Evolutionary conservation across 139 green algal genomes (phyloP).

Genomic region (Chlamydomonas urium): DNA sequence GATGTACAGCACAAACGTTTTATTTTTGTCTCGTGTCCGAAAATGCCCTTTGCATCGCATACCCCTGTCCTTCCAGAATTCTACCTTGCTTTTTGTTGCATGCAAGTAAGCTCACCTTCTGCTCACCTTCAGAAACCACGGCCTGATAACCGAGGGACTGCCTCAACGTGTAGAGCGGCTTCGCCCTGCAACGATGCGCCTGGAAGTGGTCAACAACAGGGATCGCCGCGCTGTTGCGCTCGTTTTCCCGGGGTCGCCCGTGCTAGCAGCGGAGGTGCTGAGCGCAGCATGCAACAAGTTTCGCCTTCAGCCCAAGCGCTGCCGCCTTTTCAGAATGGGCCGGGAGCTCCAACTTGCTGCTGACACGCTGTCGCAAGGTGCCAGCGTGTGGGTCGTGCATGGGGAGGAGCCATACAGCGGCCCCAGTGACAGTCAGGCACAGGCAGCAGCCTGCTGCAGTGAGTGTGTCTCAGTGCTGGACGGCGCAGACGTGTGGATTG

Average conservation of each 20-base stretch:
- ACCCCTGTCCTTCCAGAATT: too few species aligned
- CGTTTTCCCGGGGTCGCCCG: not conserved
- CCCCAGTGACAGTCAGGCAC: not conserved
- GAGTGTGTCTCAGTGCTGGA: not conserved
- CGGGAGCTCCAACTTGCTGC: not conserved
- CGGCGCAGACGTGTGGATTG: constrained; percentile 7
- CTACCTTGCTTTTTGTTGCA: too few species aligned
- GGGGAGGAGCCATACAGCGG: not conserved
- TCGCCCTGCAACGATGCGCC: not conserved
- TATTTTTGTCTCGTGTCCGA: too few species aligned
- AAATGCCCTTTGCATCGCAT: too few species aligned
- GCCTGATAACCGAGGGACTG: too few species aligned
- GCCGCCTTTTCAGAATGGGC: not conserved
- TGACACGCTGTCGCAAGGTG: not conserved
- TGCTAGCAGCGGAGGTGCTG: not conserved
- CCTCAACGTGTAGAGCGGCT: too few species aligned
- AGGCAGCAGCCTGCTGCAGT: not conserved
- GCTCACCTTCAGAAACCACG: too few species aligned
- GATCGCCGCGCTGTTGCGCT: not conserved
- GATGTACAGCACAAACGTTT: too few species aligned
- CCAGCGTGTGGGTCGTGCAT: not conserved
- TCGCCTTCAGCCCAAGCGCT: not conserved
- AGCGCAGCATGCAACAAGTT: constrained; percentile 5
- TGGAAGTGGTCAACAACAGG: not conserved
- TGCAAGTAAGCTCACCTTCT: too few species aligned